Evolutionary conservation across 1,139 yeast species (phyloP), one percentile per base, ranked within the genome.

Genomic region (Candida sp.): DNA sequence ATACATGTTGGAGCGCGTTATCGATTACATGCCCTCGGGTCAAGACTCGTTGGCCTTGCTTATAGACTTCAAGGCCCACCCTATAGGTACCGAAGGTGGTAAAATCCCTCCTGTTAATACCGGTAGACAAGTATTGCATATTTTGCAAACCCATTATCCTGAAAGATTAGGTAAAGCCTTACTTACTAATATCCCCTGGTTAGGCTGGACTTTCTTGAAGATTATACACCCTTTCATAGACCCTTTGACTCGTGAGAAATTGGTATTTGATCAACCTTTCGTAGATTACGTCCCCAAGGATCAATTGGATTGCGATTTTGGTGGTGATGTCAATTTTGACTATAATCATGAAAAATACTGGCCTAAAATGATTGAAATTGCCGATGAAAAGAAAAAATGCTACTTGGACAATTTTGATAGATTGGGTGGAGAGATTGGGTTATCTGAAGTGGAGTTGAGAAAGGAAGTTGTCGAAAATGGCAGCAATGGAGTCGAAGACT

Each of bases 51-150:
- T 73, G 45, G 76, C 79, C 5, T 58, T 74, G 39, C 62, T 74
- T 43, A 74, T 74, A 38, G 79, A 74, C 52, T 73, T 73, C 54
- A 72, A 74, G 51, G 68, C 75, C 1, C 65, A 66, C 27, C 76
- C 77, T 6, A 72, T 67, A 12, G 69, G 85, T 46, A 66, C 81
- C 59, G 66, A 76, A 64, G 62, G 82, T 65, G 57, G 78, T 39
- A 89, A 87, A 62, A 78, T 89, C 40, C 99, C 99, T 3, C 90
- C 97, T 1, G 73, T 93, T 33, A 78, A 86, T 34, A 84, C 79
- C 21, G 89, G 90, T 22, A 81, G 85, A 62, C 86, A 84, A 54
- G 89, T 85, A 15, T 68, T 86, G 51, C 83, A 82, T 57, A 84
- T 85, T 52, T 69, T 86, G 52, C 95, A 79, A 56, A 66, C 76